Evolutionary conservation across 305 asterid species (phyloP).

Genomic region (Plantago coronopus): DNA sequence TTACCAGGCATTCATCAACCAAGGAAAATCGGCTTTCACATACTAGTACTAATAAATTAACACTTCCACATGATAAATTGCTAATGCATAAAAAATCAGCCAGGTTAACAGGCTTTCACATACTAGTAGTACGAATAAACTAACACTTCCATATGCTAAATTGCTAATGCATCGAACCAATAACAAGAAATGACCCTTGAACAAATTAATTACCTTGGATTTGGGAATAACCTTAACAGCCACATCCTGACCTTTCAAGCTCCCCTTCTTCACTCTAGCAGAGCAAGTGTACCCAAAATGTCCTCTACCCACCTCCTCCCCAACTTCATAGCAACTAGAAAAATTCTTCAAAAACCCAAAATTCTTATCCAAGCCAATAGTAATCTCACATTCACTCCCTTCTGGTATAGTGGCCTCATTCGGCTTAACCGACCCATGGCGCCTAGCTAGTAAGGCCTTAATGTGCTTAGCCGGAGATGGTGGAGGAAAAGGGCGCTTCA

Average conservation of each 20-base stretch:
- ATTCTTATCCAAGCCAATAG: conserved; percentile 48
- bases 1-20: conserved; percentile 14
- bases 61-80: no score
- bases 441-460: conserved; percentile 56
- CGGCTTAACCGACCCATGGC: conserved; percentile 66
- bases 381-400: conserved; percentile 55
- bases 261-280: conserved; percentile 57
- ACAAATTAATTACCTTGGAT: conserved; percentile 47
- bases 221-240: conserved; percentile 73
- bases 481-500: conserved; percentile 66
- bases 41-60: no score
- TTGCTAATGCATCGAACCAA: conserved; percentile 5
- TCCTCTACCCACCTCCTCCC: conserved; percentile 68
- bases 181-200: conserved; percentile 10
- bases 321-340: conserved; percentile 42
- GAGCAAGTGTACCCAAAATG: conserved; percentile 75
- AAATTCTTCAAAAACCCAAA: conserved; percentile 59
- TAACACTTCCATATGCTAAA: no score
- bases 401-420: conserved; percentile 64
- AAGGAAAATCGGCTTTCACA: not conserved
- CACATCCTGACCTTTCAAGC: conserved; percentile 61
- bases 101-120: not conserved
- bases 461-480: conserved; percentile 80
- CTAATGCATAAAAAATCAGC: no score
- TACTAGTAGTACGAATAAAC: no score